Conservation (phyloP, 179 eudicot genomes). For the Silene vulgaris region DNA sequence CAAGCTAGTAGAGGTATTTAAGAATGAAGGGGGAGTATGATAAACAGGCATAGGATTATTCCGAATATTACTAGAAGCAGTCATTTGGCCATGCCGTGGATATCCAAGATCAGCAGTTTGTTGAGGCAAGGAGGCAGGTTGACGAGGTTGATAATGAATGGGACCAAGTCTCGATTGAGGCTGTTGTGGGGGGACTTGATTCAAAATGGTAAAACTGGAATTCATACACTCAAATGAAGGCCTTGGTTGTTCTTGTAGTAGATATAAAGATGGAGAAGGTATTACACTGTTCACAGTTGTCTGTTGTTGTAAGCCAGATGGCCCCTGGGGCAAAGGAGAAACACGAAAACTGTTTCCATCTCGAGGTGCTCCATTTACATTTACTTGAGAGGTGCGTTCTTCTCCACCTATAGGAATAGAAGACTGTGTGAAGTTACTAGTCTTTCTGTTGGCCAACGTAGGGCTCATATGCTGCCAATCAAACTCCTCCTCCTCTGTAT, state of each 20-base stretch:
- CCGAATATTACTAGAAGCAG: background rate
- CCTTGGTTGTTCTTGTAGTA: conserved; percentile 37
- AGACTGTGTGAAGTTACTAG: conserved; percentile 30
- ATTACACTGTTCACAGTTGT: conserved; percentile 26
- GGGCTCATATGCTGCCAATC: conserved; percentile 92
- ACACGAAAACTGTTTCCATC: conserved; percentile 37
- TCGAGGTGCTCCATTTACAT: conserved; percentile 33
- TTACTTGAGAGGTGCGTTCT: conserved; percentile 29
- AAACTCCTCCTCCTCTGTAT: conserved; percentile 91
- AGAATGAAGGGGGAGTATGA: conserved; percentile 36
- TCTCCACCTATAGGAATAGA: conserved; percentile 33
- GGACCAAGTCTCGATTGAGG: conserved; percentile 37
- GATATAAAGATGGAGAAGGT: conserved; percentile 34
- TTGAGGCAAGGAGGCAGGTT: conserved; percentile 36
- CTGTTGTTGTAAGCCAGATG: conserved; percentile 39
- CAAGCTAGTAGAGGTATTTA: conserved; percentile 33
- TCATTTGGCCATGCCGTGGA: no score
- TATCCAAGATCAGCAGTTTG: conserved; percentile 13
- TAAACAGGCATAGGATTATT: conserved; percentile 30
- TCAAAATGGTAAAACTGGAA: conserved; percentile 25
- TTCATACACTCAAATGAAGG: conserved; percentile 35
- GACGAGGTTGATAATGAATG: conserved; percentile 35
- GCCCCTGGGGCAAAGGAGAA: conserved; percentile 30
- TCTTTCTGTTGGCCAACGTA: conserved; percentile 40
- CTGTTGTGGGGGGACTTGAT: conserved; percentile 39